phyloP scores from a whole-genome alignment of 306 rosid genomes.

The Parietaria judaica region DNA sequence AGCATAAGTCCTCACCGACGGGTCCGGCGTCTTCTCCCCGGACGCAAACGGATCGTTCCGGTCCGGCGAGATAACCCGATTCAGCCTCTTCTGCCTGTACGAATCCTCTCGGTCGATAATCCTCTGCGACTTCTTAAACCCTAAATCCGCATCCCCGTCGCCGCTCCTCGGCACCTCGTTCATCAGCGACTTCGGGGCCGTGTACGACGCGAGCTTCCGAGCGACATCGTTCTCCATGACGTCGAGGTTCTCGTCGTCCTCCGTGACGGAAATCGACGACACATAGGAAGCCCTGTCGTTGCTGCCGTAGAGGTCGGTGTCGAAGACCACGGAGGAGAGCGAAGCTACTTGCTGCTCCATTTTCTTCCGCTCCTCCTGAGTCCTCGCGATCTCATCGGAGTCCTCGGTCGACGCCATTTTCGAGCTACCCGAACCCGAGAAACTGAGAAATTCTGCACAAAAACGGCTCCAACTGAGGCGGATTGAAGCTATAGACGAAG shows the following conservation, averaged over 20 bases:
- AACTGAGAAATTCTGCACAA: background rate
- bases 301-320: constrained; percentile 48
- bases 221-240: constrained; percentile 45
- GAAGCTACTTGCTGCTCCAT: constrained; percentile 65
- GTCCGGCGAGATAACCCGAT: constrained; percentile 53
- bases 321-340: constrained; percentile 44
- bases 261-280: constrained; percentile 53
- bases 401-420: constrained; percentile 24
- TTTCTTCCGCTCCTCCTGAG: constrained; percentile 66
- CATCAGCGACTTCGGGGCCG: constrained; percentile 53
- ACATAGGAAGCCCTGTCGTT: constrained; percentile 41
- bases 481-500: no score
- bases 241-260: constrained; percentile 53
- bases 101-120: constrained; percentile 63
- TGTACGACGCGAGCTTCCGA: constrained; percentile 47
- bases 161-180: constrained; percentile 46
- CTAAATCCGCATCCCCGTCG: constrained; percentile 37
- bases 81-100: constrained; percentile 48
- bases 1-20: constrained; percentile 48
- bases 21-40: constrained; percentile 70
- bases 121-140: constrained; percentile 43
- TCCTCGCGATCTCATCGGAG: constrained; percentile 58
- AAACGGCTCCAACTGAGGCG: no score
- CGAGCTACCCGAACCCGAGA: constrained; percentile 10
- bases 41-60: constrained; percentile 55